phyloP scores from a whole-genome alignment of 441 rosid species.

The Capsella rubella region DNA sequence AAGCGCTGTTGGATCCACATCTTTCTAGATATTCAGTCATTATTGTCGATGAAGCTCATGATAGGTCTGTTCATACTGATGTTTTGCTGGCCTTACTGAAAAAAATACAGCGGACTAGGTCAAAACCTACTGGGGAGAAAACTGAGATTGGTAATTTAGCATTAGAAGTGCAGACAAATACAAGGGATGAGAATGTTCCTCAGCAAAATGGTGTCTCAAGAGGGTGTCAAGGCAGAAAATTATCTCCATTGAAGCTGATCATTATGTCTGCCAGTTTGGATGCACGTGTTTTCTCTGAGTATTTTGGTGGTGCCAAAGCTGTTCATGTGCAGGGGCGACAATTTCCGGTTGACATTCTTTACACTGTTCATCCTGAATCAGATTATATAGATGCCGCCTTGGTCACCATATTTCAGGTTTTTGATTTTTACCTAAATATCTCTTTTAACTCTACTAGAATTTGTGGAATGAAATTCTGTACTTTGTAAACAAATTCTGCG shows the following conservation, averaged over 20 bases:
- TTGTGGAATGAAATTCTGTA: neutral
- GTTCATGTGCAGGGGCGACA: constrained; percentile 91
- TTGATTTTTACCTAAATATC: constrained; percentile 15
- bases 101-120: constrained; percentile 67
- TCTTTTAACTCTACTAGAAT: constrained; percentile 6
- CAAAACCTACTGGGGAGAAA: constrained; percentile 44
- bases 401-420: constrained; percentile 86
- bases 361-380: constrained; percentile 68
- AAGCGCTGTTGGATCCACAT: constrained; percentile 82
- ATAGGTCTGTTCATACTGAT: constrained; percentile 94
- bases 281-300: constrained; percentile 83
- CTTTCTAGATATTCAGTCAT: constrained; percentile 86
- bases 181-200: constrained; percentile 49
- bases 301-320: constrained; percentile 82
- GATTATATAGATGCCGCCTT: constrained; percentile 87
- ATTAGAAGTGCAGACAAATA: constrained; percentile 37
- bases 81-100: constrained; percentile 89
- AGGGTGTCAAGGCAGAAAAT: constrained; percentile 55
- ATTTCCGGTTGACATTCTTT: constrained; percentile 80
- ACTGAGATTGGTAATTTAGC: constrained; percentile 41
- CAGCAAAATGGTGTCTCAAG: constrained; percentile 47
- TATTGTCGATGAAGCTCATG: constrained; percentile 94
- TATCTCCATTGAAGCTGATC: constrained; percentile 77
- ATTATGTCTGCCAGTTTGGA: constrained; percentile 99
- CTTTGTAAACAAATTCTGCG: constrained; percentile 19